Evolutionary conservation across 2,329 filamentous ascomycete genomes (phyloP).

Genomic region (Diaporthe humulicola): DNA sequence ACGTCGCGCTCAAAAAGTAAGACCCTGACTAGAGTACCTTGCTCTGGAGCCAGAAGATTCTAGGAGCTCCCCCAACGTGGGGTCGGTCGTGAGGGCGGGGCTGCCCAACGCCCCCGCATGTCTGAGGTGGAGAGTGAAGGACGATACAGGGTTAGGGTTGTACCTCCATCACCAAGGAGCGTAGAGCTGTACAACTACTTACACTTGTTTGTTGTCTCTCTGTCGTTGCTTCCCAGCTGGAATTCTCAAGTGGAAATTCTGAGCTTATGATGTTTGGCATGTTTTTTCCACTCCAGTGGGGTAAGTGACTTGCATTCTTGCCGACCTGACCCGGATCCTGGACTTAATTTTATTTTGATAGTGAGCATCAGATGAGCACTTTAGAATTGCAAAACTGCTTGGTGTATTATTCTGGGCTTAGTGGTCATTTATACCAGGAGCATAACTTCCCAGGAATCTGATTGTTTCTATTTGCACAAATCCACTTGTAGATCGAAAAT

Average conservation of each 20-base stretch:
- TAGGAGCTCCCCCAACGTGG: slow-evolving; percentile 34
- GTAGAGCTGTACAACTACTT: not conserved
- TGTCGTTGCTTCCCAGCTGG: not conserved
- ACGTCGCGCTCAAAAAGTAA: slow-evolving; percentile 18
- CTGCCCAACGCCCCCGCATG: not conserved
- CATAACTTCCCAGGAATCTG: fast-evolving
- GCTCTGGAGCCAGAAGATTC: slow-evolving; percentile 36
- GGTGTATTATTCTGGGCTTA: too few species aligned
- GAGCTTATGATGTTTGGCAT: not conserved
- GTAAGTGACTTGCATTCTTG: not conserved
- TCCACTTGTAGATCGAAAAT: not conserved
- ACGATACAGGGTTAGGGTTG: not conserved
- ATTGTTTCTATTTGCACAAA: too few species aligned
- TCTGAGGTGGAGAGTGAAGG: not conserved
- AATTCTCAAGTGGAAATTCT: not conserved
- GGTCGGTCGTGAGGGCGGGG: slow-evolving; percentile 10
- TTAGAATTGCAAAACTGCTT: not conserved
- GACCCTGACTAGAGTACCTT: slow-evolving; percentile 13
- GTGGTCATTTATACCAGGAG: not conserved
- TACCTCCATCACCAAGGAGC: not conserved
- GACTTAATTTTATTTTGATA: not conserved
- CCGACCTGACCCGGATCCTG: not conserved
- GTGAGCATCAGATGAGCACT: not conserved
- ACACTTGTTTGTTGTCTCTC: not conserved
- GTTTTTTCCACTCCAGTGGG: not conserved